Evolutionary conservation across 2,329 filamentous ascomycete species (phyloP).

Genomic region (Thelonectria discophora): DNA sequence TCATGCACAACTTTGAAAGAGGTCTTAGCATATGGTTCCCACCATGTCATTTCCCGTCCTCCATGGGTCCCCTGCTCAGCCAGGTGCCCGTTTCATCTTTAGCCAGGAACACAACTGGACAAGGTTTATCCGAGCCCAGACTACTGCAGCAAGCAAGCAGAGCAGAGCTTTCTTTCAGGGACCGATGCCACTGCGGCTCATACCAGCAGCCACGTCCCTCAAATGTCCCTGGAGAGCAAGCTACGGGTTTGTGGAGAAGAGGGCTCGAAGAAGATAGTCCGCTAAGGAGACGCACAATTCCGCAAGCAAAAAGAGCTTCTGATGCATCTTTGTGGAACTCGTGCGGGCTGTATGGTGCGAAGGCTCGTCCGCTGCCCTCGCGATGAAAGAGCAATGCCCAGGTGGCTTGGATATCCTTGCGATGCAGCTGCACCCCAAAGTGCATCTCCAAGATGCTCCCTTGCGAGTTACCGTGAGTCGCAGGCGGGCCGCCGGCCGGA

Average conservation of each 20-base stretch:
- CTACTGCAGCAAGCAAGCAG: neutral
- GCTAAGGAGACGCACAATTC: neutral
- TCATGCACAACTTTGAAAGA: constrained; percentile 24
- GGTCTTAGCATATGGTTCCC: constrained; percentile 29
- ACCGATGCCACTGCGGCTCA: neutral
- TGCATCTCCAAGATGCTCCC: neutral
- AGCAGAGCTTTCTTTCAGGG: neutral
- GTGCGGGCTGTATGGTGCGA: neutral
- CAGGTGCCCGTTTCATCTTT: constrained; percentile 35
- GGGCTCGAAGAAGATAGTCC: too few species aligned
- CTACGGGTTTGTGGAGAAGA: neutral
- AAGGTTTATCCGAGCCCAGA: constrained; percentile 13
- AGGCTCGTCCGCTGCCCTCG: neutral
- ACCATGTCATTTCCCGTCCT: constrained; percentile 39
- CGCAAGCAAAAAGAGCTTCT: constrained; percentile 4
- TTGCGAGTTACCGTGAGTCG: constrained; percentile 1
- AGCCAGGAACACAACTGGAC: constrained; percentile 19
- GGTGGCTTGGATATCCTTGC: constrained; percentile 9
- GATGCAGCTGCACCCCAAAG: neutral
- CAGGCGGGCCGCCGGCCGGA: constrained; percentile 6
- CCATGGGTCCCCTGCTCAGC: constrained; percentile 34
- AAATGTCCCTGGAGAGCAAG: constrained; percentile 1
- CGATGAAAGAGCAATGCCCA: neutral
- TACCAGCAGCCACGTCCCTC: constrained; percentile 12
- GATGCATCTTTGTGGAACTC: neutral